phyloP scores from a whole-genome alignment of 2,329 filamentous ascomycete genomes.

The Trichoderma gracile region DNA sequence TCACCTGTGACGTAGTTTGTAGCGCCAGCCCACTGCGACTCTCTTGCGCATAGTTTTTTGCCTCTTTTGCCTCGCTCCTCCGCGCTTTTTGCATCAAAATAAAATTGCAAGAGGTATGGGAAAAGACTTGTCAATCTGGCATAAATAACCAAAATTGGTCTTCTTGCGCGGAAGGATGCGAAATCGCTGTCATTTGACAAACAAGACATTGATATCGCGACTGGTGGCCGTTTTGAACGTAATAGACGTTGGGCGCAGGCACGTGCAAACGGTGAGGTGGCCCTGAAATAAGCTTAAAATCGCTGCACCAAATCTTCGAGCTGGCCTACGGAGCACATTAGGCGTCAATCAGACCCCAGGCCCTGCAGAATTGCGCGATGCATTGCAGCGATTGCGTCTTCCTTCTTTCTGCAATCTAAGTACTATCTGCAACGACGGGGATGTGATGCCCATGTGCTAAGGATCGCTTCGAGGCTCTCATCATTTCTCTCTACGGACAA shows the following conservation, averaged over 20 bases:
- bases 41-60: background rate
- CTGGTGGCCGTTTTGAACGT: background rate
- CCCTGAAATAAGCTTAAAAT: constrained; percentile 22
- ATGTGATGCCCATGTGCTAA: background rate
- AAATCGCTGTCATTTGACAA: too few species aligned
- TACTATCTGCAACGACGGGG: background rate
- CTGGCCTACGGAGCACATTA: background rate
- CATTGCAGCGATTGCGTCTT: constrained; percentile 16
- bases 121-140: too few species aligned
- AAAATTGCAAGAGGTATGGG: background rate
- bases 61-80: background rate
- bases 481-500: background rate
- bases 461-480: too few species aligned
- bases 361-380: constrained; percentile 23
- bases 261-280: constrained; percentile 9
- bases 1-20: background rate
- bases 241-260: background rate
- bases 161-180: background rate
- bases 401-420: background rate
- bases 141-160: background rate
- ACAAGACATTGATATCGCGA: background rate
- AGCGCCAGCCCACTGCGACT: background rate
- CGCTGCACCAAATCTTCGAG: background rate
- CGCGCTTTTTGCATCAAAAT: background rate
- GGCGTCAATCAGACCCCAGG: background rate